Evolutionary conservation across 192 early-diverging fungal species (phyloP), one percentile per base, ranked within the genome.

Genomic region (Paraglomus brasilianum): DNA sequence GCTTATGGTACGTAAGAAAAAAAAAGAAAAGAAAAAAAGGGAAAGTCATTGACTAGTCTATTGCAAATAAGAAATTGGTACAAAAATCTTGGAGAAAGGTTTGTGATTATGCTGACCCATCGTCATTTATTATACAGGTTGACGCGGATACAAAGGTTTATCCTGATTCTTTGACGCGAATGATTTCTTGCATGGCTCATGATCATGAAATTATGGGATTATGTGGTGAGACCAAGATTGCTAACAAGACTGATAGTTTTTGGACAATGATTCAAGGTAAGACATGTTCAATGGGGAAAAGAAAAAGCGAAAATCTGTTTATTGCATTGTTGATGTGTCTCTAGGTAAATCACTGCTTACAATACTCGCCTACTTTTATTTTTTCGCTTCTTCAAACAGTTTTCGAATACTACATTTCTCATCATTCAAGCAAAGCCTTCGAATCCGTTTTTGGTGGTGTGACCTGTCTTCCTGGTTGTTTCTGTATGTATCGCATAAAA

Each of bases 401-500:
- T 41, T 92, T 92, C 66, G 90, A 93, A 81, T 93, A 93, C 78
- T 91, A 93, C 73, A 91, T 93, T 71, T 88, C 88, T 22, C 91
- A 93, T 73, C 91, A 93, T 76, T 82, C 84, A 75, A 78, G 79
- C 72, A 93, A 93, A 80, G 91, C 89, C 11, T 93, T 93, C 64
- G 91, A 92, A 79, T 90, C 88, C 0, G 87, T 92, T 65, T 92
- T 92, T 82, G 91, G 91, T 57, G 89, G 89, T 64, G 91, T 93
- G 14, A 91, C 90, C 5, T 93, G 91, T 72, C 72, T 93, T 49
- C 91, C 91, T 3, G 91, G 91, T 39, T 93, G 91, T 72, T 93
- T 93, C 80, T 93, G 88, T 60, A 91, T 90, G 90, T 93, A 93
- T 75, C 85, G 91, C 42, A 89, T 92, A 75, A 92, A 91, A 80